These are phyloP conservation scores for Globisporangium polare DNA, from an alignment of 352 stramenopile species.

Conservation along the genomic window DNA sequence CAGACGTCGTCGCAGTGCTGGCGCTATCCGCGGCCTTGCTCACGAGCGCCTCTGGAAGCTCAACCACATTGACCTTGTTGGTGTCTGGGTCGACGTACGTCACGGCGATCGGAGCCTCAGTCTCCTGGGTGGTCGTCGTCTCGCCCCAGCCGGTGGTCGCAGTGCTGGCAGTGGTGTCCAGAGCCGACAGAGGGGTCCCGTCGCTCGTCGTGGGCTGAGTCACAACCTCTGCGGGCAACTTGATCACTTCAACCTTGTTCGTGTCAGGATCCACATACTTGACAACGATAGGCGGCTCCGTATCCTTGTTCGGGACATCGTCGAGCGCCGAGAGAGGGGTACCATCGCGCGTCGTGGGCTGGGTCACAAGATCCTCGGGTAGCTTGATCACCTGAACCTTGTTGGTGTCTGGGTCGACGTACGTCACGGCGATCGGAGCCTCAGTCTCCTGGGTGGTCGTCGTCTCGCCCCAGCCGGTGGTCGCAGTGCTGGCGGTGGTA, in stretches of 20 bases:
- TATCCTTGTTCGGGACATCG: background rate
- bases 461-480: background rate
- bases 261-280: background rate
- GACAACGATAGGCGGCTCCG: background rate
- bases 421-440: background rate
- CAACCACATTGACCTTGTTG: too few species aligned
- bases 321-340: background rate
- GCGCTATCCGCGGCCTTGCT: too few species aligned
- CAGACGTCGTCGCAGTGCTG: too few species aligned
- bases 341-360: background rate
- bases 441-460: background rate
- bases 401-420: background rate
- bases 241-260: background rate
- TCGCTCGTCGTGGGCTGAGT: background rate
- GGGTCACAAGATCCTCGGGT: background rate
- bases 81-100: too few species aligned
- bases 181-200: background rate
- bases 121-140: too few species aligned
- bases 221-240: background rate
- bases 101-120: too few species aligned
- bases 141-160: too few species aligned
- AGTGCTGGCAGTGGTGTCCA: background rate
- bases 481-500: background rate
- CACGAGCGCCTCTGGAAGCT: too few species aligned
- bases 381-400: background rate